Evolutionary conservation across 2,329 filamentous ascomycete genomes (phyloP).

Genomic region (Aspergillus sclerotialis): DNA sequence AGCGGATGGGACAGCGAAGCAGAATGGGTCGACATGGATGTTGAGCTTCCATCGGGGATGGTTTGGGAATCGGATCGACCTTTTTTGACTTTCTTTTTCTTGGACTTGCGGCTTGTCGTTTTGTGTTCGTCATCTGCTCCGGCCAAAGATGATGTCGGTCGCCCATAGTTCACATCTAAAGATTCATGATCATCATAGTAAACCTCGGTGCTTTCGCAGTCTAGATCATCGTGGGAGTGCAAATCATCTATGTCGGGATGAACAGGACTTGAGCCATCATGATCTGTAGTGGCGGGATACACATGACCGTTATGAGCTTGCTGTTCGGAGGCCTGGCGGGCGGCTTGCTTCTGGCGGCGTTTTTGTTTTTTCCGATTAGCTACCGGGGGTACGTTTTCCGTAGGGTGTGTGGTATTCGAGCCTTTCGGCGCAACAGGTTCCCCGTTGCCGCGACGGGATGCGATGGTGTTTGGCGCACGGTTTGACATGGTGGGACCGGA

Average conservation of each 20-base stretch:
- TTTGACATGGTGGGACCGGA: slow-evolving; percentile 22
- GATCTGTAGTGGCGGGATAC: slow-evolving; percentile 31
- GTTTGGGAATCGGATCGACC: slow-evolving; percentile 26
- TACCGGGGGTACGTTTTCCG: slow-evolving; percentile 32
- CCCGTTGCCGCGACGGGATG: slow-evolving; percentile 24
- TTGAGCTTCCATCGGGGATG: slow-evolving; percentile 31
- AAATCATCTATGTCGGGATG: not conserved
- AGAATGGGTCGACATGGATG: slow-evolving; percentile 38
- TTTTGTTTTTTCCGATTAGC: slow-evolving; percentile 96
- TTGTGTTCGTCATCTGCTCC: slow-evolving; percentile 15
- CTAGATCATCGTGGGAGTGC: slow-evolving; percentile 42
- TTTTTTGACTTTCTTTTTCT: slow-evolving; percentile 37
- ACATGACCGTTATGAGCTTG: slow-evolving; percentile 46
- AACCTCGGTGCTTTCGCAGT: not conserved
- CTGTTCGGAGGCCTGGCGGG: slow-evolving; percentile 57
- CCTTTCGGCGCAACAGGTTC: slow-evolving; percentile 15
- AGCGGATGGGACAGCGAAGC: slow-evolving; percentile 34
- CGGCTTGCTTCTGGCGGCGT: slow-evolving; percentile 74
- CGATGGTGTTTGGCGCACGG: slow-evolving; percentile 15
- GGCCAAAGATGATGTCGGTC: slow-evolving; percentile 7
- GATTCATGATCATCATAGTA: slow-evolving; percentile 47
- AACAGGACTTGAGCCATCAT: not conserved
- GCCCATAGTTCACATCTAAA: slow-evolving; percentile 24
- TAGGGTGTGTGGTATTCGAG: slow-evolving; percentile 3
- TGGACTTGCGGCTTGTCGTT: slow-evolving; percentile 26